Conservation (phyloP, 1,284 basidiomycete genomes). For the Spongispora temasekensis region DNA sequence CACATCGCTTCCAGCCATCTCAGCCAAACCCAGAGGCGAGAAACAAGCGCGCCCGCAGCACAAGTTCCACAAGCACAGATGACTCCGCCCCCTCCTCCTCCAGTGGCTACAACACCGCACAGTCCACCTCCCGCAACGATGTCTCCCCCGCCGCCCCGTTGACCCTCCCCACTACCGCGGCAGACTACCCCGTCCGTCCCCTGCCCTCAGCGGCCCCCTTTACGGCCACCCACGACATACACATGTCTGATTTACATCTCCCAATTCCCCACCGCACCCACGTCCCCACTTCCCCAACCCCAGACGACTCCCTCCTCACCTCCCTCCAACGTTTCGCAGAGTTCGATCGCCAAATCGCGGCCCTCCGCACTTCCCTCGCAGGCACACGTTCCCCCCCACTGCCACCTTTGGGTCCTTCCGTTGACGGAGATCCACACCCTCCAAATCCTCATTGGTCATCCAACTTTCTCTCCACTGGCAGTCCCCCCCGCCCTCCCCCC, state of each 20-base stretch:
- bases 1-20: too few relatives aligned
- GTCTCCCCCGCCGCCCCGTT: conserved; percentile 23
- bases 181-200: conserved; percentile 21
- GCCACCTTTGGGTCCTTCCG: conserved; percentile 33
- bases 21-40: conserved; percentile 23
- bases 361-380: conserved; percentile 40
- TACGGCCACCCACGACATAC: conserved; percentile 40
- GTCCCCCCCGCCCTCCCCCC: conserved; percentile 4
- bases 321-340: conserved; percentile 54
- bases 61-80: conserved; percentile 33
- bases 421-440: conserved; percentile 17
- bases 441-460: conserved; percentile 23
- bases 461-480: conserved; percentile 19
- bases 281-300: conserved; percentile 18
- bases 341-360: conserved; percentile 53
- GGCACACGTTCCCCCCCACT: conserved; percentile 38
- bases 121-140: conserved; percentile 35
- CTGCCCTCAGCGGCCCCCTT: conserved; percentile 13
- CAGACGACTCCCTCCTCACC: conserved; percentile 43
- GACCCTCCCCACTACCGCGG: conserved; percentile 4
- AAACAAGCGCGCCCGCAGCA: conserved; percentile 35
- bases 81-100: conserved; percentile 28
- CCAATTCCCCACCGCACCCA: conserved; percentile 21
- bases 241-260: conserved; percentile 46
- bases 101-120: conserved; percentile 36